These are phyloP conservation scores for Penicillium sp. DNA, from an alignment of 2,329 filamentous ascomycete species.

Conservation along the genomic window DNA sequence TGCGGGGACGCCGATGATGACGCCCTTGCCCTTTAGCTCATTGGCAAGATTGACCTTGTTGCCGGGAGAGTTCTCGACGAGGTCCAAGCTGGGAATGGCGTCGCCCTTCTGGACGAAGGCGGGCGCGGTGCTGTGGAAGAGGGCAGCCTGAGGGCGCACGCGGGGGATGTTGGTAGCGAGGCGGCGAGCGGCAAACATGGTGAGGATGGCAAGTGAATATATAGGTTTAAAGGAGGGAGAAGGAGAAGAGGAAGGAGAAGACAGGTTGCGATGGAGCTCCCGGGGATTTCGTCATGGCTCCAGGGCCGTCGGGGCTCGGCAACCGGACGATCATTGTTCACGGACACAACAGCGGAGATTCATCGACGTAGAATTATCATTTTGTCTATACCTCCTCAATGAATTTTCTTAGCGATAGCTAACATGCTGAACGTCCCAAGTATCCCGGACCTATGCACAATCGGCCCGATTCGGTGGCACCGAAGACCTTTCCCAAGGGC, in stretches of 20 bases:
- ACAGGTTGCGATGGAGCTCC: constrained; percentile 4
- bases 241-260: not conserved
- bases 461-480: not conserved
- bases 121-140: constrained; percentile 42
- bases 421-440: not conserved
- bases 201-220: constrained; percentile 4
- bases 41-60: constrained; percentile 86
- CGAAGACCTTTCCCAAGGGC: not conserved
- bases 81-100: constrained; percentile 70
- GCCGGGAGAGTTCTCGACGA: constrained; percentile 82
- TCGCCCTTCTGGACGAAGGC: constrained; percentile 72
- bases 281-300: constrained; percentile 18
- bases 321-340: constrained; percentile 11
- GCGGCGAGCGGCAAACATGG: constrained; percentile 41
- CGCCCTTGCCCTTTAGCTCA: constrained; percentile 71
- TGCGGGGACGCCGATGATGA: constrained; percentile 82
- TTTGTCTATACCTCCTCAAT: not conserved
- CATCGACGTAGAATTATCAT: too few species aligned
- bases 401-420: not conserved
- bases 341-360: not conserved
- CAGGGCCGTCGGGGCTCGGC: not conserved
- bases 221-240: not conserved
- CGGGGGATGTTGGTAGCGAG: constrained; percentile 33
- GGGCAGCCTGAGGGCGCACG: constrained; percentile 30
- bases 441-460: not conserved